phyloP scores from a whole-genome alignment of 208 protist species.

The Leishmania martiniquensis region DNA sequence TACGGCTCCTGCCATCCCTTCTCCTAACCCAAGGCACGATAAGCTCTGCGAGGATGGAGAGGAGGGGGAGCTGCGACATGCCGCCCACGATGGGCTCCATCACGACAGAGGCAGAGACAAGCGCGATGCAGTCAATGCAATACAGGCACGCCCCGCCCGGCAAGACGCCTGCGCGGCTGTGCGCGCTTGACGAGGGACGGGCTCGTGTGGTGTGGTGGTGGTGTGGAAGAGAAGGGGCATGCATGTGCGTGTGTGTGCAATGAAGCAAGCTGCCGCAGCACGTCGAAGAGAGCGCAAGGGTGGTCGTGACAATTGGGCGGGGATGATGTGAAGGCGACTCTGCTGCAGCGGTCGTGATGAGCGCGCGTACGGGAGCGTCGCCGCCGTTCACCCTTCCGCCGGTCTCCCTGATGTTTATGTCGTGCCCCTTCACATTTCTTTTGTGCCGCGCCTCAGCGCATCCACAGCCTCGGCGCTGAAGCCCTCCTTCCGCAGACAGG shows the following conservation, averaged over 20 bases:
- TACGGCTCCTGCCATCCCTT: too few species aligned
- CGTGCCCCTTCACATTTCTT: conserved; percentile 35
- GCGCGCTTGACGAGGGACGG: too few species aligned
- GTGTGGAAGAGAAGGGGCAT: too few species aligned
- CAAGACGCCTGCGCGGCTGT: background rate
- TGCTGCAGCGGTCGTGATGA: too few species aligned
- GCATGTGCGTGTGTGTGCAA: background rate
- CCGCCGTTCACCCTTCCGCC: too few species aligned
- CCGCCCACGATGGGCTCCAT: background rate
- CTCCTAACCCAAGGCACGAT: too few species aligned
- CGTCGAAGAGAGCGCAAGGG: background rate
- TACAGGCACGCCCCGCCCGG: background rate
- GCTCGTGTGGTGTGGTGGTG: too few species aligned
- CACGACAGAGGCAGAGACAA: background rate
- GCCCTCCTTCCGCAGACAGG: conserved; percentile 75
- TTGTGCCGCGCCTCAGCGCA: conserved; percentile 43
- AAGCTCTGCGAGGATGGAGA: background rate
- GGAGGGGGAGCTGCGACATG: too few species aligned
- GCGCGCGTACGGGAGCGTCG: too few species aligned
- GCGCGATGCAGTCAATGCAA: background rate
- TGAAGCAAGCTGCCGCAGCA: background rate
- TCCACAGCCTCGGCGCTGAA: conserved; percentile 74
- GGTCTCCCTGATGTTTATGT: too few species aligned
- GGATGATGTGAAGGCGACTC: too few species aligned
- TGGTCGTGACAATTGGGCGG: background rate